phyloP scores from a whole-genome alignment of 2,329 filamentous ascomycete genomes.

The Fusarium metavorans region DNA sequence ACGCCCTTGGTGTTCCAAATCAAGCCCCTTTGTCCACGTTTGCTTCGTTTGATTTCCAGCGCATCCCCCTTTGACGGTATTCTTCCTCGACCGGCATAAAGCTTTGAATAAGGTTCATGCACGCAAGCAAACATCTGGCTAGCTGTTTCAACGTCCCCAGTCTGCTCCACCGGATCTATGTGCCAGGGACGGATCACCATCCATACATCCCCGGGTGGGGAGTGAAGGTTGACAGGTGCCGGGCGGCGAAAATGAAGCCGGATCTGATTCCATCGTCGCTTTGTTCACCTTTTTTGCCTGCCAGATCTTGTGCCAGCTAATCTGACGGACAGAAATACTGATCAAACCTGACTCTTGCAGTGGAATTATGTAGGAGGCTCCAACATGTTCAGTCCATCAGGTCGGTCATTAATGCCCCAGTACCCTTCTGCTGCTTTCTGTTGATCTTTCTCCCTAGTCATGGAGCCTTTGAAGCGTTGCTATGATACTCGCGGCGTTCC shows the following conservation, averaged over 20 bases:
- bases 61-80: background rate
- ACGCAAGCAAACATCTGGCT: background rate
- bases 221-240: background rate
- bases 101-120: background rate
- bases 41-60: constrained; percentile 9
- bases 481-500: background rate
- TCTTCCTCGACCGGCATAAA: background rate
- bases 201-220: background rate
- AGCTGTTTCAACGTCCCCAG: background rate
- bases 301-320: background rate
- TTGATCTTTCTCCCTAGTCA: too few species aligned
- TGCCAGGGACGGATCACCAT: background rate
- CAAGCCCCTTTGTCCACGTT: background rate
- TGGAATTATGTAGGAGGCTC: too few species aligned
- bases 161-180: background rate
- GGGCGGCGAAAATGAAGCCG: background rate
- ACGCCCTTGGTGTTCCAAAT: background rate
- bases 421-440: background rate
- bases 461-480: background rate
- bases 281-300: background rate
- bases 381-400: background rate
- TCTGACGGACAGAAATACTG: background rate
- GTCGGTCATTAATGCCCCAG: background rate
- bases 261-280: background rate
- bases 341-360: background rate